phyloP scores from a whole-genome alignment of 2,329 filamentous ascomycete species.

The Neonectria sp. region DNA sequence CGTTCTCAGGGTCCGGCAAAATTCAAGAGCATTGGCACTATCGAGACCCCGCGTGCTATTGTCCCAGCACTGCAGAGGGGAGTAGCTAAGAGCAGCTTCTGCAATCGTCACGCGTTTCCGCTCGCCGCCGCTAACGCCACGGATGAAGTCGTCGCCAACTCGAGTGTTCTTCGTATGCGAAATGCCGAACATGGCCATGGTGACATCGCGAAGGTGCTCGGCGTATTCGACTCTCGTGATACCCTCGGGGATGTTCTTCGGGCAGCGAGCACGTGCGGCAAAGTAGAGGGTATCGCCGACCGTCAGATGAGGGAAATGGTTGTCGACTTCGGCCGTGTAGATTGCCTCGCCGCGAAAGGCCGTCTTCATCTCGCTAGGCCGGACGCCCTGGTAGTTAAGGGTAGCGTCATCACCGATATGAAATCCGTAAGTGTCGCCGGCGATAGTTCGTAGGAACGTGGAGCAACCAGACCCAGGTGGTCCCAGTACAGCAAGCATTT shows the following conservation, averaged over 20 bases:
- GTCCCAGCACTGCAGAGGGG: slow-evolving; percentile 78
- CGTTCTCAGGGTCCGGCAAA: slow-evolving; percentile 72
- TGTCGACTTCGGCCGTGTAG: slow-evolving; percentile 86
- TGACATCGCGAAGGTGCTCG: slow-evolving; percentile 74
- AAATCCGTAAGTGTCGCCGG: slow-evolving; percentile 84
- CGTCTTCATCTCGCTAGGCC: slow-evolving; percentile 79
- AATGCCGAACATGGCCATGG: slow-evolving; percentile 80
- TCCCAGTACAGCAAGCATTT: slow-evolving; percentile 81
- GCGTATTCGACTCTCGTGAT: slow-evolving; percentile 66
- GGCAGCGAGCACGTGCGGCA: slow-evolving; percentile 76
- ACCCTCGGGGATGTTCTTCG: slow-evolving; percentile 71
- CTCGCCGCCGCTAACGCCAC: slow-evolving; percentile 68
- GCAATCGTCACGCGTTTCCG: slow-evolving; percentile 57
- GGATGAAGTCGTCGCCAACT: slow-evolving; percentile 79
- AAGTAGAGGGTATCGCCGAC: slow-evolving; percentile 84
- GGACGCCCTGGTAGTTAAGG: slow-evolving; percentile 80
- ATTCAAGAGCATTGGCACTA: slow-evolving; percentile 75
- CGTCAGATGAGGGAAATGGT: slow-evolving; percentile 80
- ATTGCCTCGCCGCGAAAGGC: slow-evolving; percentile 85
- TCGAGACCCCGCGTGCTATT: slow-evolving; percentile 78
- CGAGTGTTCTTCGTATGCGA: slow-evolving; percentile 77
- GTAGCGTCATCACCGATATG: slow-evolving; percentile 76
- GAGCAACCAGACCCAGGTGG: slow-evolving; percentile 80
- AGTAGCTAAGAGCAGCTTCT: slow-evolving; percentile 50
- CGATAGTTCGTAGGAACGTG: slow-evolving; percentile 84